Conservation (phyloP, 768 basidiomycete species). For the Ramaria rubella region DNA sequence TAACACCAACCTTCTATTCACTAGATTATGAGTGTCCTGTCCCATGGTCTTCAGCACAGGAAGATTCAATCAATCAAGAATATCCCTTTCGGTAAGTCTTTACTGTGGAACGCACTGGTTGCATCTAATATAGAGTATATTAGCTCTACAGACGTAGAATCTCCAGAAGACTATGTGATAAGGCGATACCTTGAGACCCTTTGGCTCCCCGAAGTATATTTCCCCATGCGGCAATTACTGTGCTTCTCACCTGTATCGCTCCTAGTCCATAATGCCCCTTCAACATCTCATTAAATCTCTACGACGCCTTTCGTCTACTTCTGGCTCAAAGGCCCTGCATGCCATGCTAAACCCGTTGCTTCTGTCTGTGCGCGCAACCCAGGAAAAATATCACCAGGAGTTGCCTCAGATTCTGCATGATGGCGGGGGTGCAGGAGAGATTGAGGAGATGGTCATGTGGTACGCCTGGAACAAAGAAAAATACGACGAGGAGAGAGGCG, state of each 20-base stretch:
- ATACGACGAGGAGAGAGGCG: slow-evolving; percentile 20
- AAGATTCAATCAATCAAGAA: slow-evolving; percentile 48
- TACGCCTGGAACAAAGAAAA: slow-evolving; percentile 61
- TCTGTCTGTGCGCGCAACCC: slow-evolving; percentile 46
- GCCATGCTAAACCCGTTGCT: slow-evolving; percentile 54
- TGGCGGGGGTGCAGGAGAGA: slow-evolving; percentile 53
- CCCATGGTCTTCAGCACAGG: slow-evolving; percentile 54
- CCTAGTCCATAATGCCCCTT: slow-evolving; percentile 68
- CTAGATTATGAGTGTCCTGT: slow-evolving; percentile 15
- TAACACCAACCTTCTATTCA: background rate
- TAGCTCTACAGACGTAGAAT: slow-evolving; percentile 34
- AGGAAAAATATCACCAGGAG: slow-evolving; percentile 60
- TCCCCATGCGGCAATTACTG: slow-evolving; percentile 2
- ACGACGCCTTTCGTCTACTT: slow-evolving; percentile 37
- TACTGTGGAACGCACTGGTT: background rate
- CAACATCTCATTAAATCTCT: slow-evolving; percentile 49
- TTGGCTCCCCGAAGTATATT: slow-evolving; percentile 66
- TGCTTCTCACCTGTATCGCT: background rate
- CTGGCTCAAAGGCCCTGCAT: slow-evolving; percentile 40
- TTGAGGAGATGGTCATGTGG: slow-evolving; percentile 76
- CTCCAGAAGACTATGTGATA: slow-evolving; percentile 49
- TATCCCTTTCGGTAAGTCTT: slow-evolving; percentile 38
- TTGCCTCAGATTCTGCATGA: slow-evolving; percentile 53
- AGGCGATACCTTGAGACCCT: slow-evolving; percentile 71
- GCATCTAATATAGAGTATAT: background rate